Base-by-base conservation (phyloP, 1,284 basidiomycete genomes). In the Erythrobasidium hasegawianum region DNA sequence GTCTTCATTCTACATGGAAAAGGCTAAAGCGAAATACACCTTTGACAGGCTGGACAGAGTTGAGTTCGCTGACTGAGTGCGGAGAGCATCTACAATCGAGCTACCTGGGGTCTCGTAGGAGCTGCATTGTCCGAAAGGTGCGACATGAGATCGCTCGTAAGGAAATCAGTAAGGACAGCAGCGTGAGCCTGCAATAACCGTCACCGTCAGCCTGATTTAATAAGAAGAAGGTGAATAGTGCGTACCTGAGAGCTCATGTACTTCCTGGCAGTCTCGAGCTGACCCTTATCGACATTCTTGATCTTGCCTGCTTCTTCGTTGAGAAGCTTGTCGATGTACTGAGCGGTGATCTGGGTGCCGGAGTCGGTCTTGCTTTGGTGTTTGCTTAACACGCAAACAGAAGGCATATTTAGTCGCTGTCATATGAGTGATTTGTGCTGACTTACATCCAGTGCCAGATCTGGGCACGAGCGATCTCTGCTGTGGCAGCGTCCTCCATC, bases 401-500 rank as follows among this genome's bases (percentile, higher is more conserved):
- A 9, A 20, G 7, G 41, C 45, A 13, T 20, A 29, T 45, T 47
- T 11, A 11, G 33, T 11, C 5, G n/a, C n/a, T n/a, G n/a, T n/a
- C n/a, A n/a, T n/a, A n/a, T n/a, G n/a, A 43, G 41, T 13, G 24
- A 24, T 18, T n/a, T n/a, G n/a, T n/a, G n/a, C n/a, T 11, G 50
- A n/a, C 59, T 75, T 73, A 76, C 52, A 87, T 87, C 93, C 95
- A 98, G 78, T 96, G 92, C 96, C 96, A 99, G 58, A 99, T 85
- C 79, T 97, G 93, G 59, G 94, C 87, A 67, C 95, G 90, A 52
- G 95, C 90, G 62, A 79, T 74, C 38, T 74, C 72, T 3, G 94
- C 95, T 1, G 95, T 97, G 18, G 95, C 95, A 1, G 94, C 94
- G 77, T 97, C 95, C 81, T 97, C 95, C 81, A 80, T 80, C 68